These are phyloP conservation scores for Casuarina equisetifolia DNA, from an alignment of 306 rosid genomes.

Conservation along the genomic window DNA sequence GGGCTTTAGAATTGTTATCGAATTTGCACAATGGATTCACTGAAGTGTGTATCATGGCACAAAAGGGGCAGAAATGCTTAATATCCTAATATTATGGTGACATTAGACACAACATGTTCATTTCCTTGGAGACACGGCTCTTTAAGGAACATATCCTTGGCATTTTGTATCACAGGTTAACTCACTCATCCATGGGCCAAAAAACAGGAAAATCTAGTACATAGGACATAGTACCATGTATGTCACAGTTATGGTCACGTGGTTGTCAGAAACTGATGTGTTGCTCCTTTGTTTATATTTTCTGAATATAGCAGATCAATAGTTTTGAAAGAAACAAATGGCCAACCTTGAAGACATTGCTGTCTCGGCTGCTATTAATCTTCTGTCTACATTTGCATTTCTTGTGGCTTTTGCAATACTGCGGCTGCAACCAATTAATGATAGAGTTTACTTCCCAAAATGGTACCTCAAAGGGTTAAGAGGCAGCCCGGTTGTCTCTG, in stretches of 20 bases:
- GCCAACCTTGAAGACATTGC: conserved; percentile 65
- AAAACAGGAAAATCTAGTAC: not conserved
- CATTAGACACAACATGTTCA: no score
- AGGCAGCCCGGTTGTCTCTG: conserved; percentile 60
- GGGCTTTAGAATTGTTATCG: not conserved
- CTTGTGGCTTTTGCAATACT: conserved; percentile 69
- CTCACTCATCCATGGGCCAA: not conserved
- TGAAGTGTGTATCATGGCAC: no score
- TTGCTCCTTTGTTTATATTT: conserved; percentile 9
- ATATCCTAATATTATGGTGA: no score
- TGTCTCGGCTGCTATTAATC: conserved; percentile 68
- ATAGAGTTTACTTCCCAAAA: conserved; percentile 87
- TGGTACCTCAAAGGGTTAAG: conserved; percentile 93
- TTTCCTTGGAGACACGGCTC: no score
- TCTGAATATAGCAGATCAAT: conserved; percentile 28
- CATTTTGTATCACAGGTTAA: not conserved
- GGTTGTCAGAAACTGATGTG: conserved; percentile 10
- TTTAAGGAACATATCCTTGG: not conserved
- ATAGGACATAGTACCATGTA: not conserved
- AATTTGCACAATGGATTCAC: not conserved
- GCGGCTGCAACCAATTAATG: conserved; percentile 83
- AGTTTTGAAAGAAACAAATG: conserved; percentile 43
- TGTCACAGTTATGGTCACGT: not conserved
- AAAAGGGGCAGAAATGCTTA: no score
- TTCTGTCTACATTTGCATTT: conserved; percentile 57